Conservation (phyloP, 1,284 basidiomycete species). For the Sanguinoderma infundibulare region DNA sequence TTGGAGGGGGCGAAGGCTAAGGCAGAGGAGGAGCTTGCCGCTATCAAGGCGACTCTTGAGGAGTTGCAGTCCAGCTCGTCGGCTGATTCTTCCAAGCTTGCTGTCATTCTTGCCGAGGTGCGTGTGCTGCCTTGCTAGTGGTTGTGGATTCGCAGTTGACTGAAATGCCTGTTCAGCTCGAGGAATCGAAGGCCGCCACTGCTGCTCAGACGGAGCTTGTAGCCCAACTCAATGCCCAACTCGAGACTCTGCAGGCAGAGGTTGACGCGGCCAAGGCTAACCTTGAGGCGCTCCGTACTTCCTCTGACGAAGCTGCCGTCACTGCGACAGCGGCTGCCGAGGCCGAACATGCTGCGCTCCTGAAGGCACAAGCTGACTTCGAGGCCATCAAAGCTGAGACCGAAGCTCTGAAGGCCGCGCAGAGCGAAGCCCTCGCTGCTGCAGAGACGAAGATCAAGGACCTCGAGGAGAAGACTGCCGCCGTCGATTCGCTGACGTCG, state of each 20-base stretch:
- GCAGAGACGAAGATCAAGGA: constrained; percentile 48
- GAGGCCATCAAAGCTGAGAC: constrained; percentile 59
- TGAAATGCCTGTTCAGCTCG: constrained; percentile 47
- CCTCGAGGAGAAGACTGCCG: constrained; percentile 49
- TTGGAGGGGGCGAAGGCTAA: constrained; percentile 53
- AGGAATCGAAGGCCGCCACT: constrained; percentile 46
- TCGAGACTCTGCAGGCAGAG: constrained; percentile 54
- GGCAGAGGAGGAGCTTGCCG: constrained; percentile 52
- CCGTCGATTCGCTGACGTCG: constrained; percentile 48
- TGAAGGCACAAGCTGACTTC: constrained; percentile 67
- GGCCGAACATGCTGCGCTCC: constrained; percentile 64
- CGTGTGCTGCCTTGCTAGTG: constrained; percentile 21
- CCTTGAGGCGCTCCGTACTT: constrained; percentile 53
- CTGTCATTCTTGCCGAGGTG: constrained; percentile 55
- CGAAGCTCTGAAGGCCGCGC: constrained; percentile 53
- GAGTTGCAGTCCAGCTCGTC: constrained; percentile 45
- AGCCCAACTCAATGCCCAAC: constrained; percentile 52
- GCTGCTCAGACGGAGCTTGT: constrained; percentile 49
- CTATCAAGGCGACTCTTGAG: constrained; percentile 47
- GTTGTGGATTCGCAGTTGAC: neutral
- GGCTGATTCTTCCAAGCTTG: constrained; percentile 42
- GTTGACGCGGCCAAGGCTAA: constrained; percentile 55
- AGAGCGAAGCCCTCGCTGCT: constrained; percentile 52
- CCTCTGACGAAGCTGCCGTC: constrained; percentile 47
- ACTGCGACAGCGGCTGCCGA: constrained; percentile 54